A percentile compares a stretch with the other conserved stretches of the same genome.
Conservation (phyloP, 1,284 basidiomycete genomes). For the Tetrapyrgos nigripes region DNA sequence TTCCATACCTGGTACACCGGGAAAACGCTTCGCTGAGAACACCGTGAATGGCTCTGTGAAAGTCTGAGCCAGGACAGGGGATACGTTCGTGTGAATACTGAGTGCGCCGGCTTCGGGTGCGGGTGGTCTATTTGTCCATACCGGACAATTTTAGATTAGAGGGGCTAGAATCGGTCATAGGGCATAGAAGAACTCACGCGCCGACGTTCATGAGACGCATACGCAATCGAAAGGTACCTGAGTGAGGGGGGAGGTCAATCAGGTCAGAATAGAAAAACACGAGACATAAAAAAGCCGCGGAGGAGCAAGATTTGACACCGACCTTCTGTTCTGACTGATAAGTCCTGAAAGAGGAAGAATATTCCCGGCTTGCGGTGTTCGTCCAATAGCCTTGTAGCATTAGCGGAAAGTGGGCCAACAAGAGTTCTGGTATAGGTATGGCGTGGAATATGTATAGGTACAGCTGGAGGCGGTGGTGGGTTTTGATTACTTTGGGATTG, state of each 20-base stretch:
- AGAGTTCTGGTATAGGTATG: slow-evolving; percentile 85
- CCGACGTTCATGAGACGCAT: slow-evolving; percentile 87
- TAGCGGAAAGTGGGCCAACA: slow-evolving; percentile 86
- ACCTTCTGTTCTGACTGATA: slow-evolving; percentile 86
- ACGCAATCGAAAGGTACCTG: slow-evolving; percentile 77
- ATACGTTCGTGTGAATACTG: slow-evolving; percentile 62
- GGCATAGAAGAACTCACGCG: slow-evolving; percentile 61
- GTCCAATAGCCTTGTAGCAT: slow-evolving; percentile 83
- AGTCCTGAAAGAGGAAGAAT: slow-evolving; percentile 88
- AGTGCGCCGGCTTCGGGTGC: slow-evolving; percentile 74
- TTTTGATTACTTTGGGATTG: not conserved
- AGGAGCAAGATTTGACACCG: slow-evolving; percentile 17
- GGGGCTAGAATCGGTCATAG: not conserved
- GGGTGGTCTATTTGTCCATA: slow-evolving; percentile 56
- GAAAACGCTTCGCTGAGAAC: slow-evolving; percentile 91
- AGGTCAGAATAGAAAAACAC: slow-evolving; percentile 11
- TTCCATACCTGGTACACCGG: slow-evolving; percentile 83
- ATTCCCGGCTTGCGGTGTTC: slow-evolving; percentile 85
- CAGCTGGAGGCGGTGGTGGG: not conserved
- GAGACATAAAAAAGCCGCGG: slow-evolving; percentile 11
- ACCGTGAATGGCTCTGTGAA: slow-evolving; percentile 92
- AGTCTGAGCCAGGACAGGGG: slow-evolving; percentile 82
- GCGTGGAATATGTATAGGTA: slow-evolving; percentile 45
- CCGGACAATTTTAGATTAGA: slow-evolving; percentile 4
- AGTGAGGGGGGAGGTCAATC: no score